Percentiles rank a stretch among this genome's conserved stretches.
phyloP scores from a whole-genome alignment of 768 basidiomycete species.

The Calocera viscosa region DNA sequence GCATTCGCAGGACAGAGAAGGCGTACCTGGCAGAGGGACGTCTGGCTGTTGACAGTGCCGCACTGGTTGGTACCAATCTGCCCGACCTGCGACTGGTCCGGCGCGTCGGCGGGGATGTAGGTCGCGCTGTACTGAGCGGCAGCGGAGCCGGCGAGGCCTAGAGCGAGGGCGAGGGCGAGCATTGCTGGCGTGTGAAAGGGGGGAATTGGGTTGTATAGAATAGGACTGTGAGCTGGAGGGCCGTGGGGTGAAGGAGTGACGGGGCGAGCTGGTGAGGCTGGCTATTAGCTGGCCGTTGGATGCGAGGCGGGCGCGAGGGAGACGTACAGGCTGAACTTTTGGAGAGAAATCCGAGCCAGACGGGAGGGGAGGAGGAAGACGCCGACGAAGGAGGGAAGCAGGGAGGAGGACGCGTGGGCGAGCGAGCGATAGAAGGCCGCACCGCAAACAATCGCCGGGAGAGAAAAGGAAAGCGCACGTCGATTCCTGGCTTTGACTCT shows the following conservation, averaged over 20 bases:
- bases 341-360: no score
- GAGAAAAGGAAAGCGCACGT: no score
- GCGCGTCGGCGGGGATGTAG: constrained; percentile 22
- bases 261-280: not conserved
- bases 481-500: no score
- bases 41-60: constrained; percentile 42
- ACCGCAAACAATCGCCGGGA: no score
- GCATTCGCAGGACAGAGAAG: not conserved
- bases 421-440: no score
- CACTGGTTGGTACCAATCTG: constrained; percentile 58
- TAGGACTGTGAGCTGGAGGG: not conserved
- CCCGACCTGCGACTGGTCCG: constrained; percentile 36
- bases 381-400: no score
- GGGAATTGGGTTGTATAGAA: not conserved
- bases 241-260: not conserved
- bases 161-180: not conserved
- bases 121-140: constrained; percentile 28
- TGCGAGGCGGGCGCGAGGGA: not conserved
- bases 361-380: no score
- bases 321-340: no score
- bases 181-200: not conserved
- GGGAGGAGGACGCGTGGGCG: no score
- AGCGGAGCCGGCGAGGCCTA: not conserved
- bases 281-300: not conserved
- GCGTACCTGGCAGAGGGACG: constrained; percentile 44